These are phyloP conservation scores for Penicillium sp. DNA, from an alignment of 2,329 filamentous ascomycete species.

Conservation along the genomic window DNA sequence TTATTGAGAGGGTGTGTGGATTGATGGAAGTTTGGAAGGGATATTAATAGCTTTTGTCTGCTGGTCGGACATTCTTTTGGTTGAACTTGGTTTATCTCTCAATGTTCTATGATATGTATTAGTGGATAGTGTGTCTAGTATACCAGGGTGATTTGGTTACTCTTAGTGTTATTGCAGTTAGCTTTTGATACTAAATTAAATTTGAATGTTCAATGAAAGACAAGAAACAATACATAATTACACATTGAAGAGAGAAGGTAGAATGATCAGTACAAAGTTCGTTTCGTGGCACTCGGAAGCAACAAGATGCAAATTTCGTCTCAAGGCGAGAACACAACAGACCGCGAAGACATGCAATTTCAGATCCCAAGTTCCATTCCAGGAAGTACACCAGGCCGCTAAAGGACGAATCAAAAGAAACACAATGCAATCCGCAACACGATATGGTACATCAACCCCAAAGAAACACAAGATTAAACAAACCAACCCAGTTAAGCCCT, in stretches of 20 bases:
- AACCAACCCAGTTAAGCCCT: constrained; percentile 7
- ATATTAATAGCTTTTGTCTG: not conserved
- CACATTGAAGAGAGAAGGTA: not conserved
- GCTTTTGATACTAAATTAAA: not conserved
- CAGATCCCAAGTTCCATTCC: not conserved
- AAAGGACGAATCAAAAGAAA: not conserved
- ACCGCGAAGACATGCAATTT: not conserved
- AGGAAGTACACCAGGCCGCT: not conserved
- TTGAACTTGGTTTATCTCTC: not conserved
- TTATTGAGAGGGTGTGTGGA: constrained; percentile 3
- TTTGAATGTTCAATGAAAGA: not conserved
- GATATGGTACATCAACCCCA: constrained; percentile 3
- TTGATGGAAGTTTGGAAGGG: not conserved
- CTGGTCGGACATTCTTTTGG: not conserved
- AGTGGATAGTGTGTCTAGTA: constrained; percentile 1
- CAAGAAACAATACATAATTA: not conserved
- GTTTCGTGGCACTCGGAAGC: not conserved
- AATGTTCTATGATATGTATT: not conserved
- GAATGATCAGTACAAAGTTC: not conserved
- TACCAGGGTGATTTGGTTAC: not conserved
- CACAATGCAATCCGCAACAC: not conserved
- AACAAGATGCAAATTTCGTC: not conserved
- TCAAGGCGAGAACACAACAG: not conserved
- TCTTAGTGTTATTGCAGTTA: not conserved
- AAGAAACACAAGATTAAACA: not conserved